phyloP scores from a whole-genome alignment of 2,329 filamentous ascomycete genomes.

The Bipolaris oryzae region DNA sequence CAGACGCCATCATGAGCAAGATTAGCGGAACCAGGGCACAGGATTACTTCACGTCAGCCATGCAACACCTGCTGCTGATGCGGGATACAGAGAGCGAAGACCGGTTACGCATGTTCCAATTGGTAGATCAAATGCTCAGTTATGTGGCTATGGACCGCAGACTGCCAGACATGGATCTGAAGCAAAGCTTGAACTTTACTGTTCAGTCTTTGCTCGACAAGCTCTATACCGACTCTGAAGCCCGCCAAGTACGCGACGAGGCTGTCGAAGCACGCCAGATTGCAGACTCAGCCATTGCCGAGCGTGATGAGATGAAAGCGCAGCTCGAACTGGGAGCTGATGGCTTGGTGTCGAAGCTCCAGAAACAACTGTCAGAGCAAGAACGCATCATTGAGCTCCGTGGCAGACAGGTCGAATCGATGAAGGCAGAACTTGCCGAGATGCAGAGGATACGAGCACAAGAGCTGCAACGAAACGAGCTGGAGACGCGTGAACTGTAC shows the following conservation, averaged over 20 bases:
- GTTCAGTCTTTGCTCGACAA: slow-evolving; percentile 95
- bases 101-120: slow-evolving; percentile 91
- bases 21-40: slow-evolving; percentile 83
- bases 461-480: slow-evolving; percentile 90
- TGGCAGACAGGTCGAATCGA: slow-evolving; percentile 78
- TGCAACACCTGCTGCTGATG: slow-evolving; percentile 94
- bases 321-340: slow-evolving; percentile 91
- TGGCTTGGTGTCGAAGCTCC: slow-evolving; percentile 88
- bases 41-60: slow-evolving; percentile 93
- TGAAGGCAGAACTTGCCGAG: slow-evolving; percentile 89
- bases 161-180: slow-evolving; percentile 94
- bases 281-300: slow-evolving; percentile 92
- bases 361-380: slow-evolving; percentile 94
- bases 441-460: slow-evolving; percentile 84
- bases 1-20: slow-evolving; percentile 87
- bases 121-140: slow-evolving; percentile 98
- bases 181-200: slow-evolving; percentile 96
- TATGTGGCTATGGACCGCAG: slow-evolving; percentile 98
- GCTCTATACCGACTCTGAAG: slow-evolving; percentile 94
- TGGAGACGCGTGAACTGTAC: slow-evolving; percentile 95
- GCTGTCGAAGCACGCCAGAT: slow-evolving; percentile 88
- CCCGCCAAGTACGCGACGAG: slow-evolving; percentile 89
- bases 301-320: slow-evolving; percentile 91
- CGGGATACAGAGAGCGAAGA: slow-evolving; percentile 92
- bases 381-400: slow-evolving; percentile 88